Conservation (phyloP, 805 yeast species). For the Wickerhamomyces chaumierensis region DNA sequence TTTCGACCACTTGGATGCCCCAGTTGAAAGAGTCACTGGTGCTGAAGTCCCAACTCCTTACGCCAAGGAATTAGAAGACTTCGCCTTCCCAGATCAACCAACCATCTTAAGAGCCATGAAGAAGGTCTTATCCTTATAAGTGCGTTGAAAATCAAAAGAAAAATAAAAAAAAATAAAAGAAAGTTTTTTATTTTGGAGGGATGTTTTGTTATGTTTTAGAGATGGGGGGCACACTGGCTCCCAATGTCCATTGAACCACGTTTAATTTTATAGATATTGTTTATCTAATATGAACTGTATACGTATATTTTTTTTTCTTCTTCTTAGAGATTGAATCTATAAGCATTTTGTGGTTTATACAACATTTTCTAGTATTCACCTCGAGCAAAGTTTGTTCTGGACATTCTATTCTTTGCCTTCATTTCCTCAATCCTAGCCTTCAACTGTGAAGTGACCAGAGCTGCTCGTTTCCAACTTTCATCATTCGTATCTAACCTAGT, state of each 20-base stretch:
- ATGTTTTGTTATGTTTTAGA: no score
- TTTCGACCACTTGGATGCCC: constrained; percentile 96
- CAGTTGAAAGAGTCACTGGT: constrained; percentile 97
- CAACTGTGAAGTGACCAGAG: constrained; percentile 77
- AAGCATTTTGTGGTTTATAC: no score
- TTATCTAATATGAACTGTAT: no score
- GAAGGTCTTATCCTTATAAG: constrained; percentile 62
- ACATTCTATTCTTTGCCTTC: constrained; percentile 47
- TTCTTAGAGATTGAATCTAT: no score
- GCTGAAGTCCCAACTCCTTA: constrained; percentile 99
- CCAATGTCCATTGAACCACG: no score
- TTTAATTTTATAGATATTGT: no score
- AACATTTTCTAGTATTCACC: no score
- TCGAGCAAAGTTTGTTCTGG: background rate
- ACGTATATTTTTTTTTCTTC: no score
- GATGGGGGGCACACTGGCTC: no score
- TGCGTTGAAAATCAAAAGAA: no score
- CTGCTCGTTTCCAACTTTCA: constrained; percentile 78
- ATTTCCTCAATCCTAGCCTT: constrained; percentile 82
- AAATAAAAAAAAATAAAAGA: no score
- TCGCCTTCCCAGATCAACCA: constrained; percentile 96
- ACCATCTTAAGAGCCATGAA: constrained; percentile 79
- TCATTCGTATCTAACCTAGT: constrained; percentile 32
- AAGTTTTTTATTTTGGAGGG: no score
- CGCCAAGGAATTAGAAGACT: constrained; percentile 90